Base-by-base conservation (phyloP, 495 filamentous ascomycete species). In the Penicillium canariense region DNA sequence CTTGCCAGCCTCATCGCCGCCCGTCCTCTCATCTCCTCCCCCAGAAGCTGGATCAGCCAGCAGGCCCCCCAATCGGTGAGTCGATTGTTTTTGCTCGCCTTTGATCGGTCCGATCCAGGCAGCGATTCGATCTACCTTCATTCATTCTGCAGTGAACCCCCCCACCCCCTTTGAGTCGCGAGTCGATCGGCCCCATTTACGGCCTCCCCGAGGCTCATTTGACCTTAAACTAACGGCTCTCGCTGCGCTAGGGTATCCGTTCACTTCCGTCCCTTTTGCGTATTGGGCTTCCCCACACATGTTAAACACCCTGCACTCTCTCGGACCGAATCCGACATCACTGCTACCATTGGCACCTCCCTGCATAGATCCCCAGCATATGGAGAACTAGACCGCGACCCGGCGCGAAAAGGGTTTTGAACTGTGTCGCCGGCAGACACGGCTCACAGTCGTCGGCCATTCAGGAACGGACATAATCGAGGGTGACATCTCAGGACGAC, bases 391-490 rank as follows among this genome's bases (percentile, higher is more conserved):
- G 57, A 52, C 48, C 52, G 46, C 47, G 57, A 46, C 54, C 58
- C 52, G 48, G 55, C 56, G 59, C 56, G 49, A 61, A 52, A 55
- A 55, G 60, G 53, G 42, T 56, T 55, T 49, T 26, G 26, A 47
- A 60, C 59, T 59, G 65, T 61, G 64, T 65, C 62, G 65, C 62
- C 48, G 54, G 61, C 49, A 59, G 56, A 55, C 59, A 60, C 61
- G 58, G 54, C 58, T 52, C 59, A 60, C 56, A 60, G 51, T 50
- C 50, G 49, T 62, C 53, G 57, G 58, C 30, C 54, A 58, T 57
- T 54, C 42, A 60, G 47, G 35, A 59, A 50, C 44, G 42, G 52
- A 55, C 35, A 32, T 35, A 43, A 18, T 46, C 15, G 39, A 58
- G 42, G 30, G 49, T 47, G 31, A 39, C 32, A 44, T 45, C 34